Evolutionary conservation across 345 rosid species (phyloP), one percentile per base, ranked within the genome.

Genomic region (Triadica sebifera): DNA sequence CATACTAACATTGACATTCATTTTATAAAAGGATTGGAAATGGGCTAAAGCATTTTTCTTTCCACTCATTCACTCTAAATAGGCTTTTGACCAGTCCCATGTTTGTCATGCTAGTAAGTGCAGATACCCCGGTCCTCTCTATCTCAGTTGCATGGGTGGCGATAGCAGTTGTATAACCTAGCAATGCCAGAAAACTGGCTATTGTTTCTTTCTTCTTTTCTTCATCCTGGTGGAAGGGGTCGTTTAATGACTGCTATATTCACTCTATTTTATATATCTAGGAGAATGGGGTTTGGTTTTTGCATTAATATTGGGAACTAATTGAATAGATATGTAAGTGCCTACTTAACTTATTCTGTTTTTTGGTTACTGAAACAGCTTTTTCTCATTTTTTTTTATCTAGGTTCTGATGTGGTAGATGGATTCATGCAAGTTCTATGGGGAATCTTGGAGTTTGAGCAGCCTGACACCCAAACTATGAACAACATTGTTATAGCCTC

Each of bases 361-460:
- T 74, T 77, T 58, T 50, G 24, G 57, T 39, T 75, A 62, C 75
- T 75, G 58, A 64, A 43, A 74, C 45, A 25, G 17, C 38, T 75
- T 55, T 65, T 60, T 22, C 65, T 81, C 63, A 25, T 73, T 51
- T 22, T 39, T 52, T 34, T 71, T 78, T 12, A 8, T 69, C 75
- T 82, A 95, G 99, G 99, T 74, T 83, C 98, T 55, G 90, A 90
- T 78, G 91, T 93, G 72, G 92, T 95, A 74, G 97, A 95, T 86
- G 91, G 94, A 66, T 89, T 95, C 76, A 88, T 92, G 97, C 91
- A 84, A 83, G 93, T 95, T 78, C 81, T 95, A 55, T 95, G 99
- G 99, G 98, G 94, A 82, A 91, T 95, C 86, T 82, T 95, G 84
- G 99, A 95, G 78, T 82, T 90, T 12, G 99, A 90, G 79, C 93